A percentile compares a stretch with the other conserved stretches of the same genome.
Evolutionary conservation across 805 yeast species (phyloP).

Genomic region (Starmerella bombicola): DNA sequence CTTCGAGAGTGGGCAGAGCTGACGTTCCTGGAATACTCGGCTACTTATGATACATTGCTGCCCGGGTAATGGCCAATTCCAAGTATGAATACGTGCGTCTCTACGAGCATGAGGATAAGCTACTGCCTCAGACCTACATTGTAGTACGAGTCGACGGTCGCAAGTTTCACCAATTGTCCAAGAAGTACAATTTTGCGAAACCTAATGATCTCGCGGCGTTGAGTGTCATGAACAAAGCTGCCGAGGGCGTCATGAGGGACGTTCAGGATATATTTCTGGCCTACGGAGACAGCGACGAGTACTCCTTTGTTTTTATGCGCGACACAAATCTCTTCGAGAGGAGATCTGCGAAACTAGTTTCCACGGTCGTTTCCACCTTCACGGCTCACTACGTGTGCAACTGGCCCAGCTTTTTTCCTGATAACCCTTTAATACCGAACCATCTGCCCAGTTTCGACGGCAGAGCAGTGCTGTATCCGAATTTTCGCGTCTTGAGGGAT

Average conservation of each 20-base stretch:
- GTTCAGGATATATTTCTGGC: constrained; percentile 69
- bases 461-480: constrained; percentile 78
- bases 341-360: constrained; percentile 65
- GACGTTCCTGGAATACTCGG: too few species aligned
- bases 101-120: constrained; percentile 60
- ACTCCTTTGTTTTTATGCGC: constrained; percentile 60
- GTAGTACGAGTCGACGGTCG: constrained; percentile 85
- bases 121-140: constrained; percentile 70
- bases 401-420: constrained; percentile 53
- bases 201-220: constrained; percentile 80
- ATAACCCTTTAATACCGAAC: constrained; percentile 35
- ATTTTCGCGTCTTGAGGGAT: constrained; percentile 47
- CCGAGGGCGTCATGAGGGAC: constrained; percentile 46
- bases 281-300: constrained; percentile 94
- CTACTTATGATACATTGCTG: too few species aligned
- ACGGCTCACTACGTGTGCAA: constrained; percentile 59
- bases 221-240: constrained; percentile 69
- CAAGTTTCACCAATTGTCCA: constrained; percentile 74
- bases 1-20: too few species aligned
- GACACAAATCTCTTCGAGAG: constrained; percentile 65
- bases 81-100: constrained; percentile 73
- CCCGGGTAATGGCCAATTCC: constrained; percentile 68
- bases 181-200: constrained; percentile 59
- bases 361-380: constrained; percentile 71
- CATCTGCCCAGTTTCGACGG: constrained; percentile 83